A percentile compares a stretch with the other conserved stretches of the same genome.
phyloP scores from a whole-genome alignment of 257 asterid genomes.

The Vinca minor region DNA sequence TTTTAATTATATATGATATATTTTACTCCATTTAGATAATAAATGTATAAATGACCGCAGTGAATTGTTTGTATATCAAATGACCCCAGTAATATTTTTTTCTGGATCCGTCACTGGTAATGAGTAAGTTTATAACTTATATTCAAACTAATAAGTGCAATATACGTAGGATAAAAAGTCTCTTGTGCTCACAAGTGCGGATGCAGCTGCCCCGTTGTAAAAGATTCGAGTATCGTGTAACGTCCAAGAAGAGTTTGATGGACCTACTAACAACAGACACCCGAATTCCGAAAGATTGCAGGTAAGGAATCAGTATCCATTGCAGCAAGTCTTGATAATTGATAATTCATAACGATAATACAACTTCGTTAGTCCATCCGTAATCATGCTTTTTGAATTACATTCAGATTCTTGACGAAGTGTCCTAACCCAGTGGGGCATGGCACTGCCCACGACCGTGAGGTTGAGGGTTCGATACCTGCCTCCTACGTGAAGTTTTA shows the following conservation, averaged over 20 bases:
- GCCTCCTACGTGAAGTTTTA: too few species aligned
- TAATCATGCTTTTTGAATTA: background rate
- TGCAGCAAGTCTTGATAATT: background rate
- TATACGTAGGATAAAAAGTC: too few species aligned
- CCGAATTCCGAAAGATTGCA: constrained; percentile 47
- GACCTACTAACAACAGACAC: constrained; percentile 72
- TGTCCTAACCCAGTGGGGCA: too few species aligned
- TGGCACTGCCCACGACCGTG: too few species aligned
- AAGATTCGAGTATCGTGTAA: constrained; percentile 54
- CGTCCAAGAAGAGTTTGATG: constrained; percentile 57
- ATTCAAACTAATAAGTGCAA: too few species aligned
- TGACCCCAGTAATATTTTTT: background rate
- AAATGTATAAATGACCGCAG: background rate
- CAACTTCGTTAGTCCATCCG: background rate
- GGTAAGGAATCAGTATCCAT: constrained; percentile 29
- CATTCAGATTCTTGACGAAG: constrained; percentile 61
- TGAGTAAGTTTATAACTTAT: too few species aligned
- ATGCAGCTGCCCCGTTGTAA: background rate
- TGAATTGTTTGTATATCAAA: too few species aligned
- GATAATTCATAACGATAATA: background rate
- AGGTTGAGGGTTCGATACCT: constrained; percentile 60
- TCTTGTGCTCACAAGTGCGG: background rate
- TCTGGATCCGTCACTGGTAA: background rate
- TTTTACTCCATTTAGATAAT: too few species aligned
- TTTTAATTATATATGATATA: too few species aligned